Evolutionary conservation across 192 early-diverging fungal genomes (phyloP).

Genomic region (Coemansia umbellata): DNA sequence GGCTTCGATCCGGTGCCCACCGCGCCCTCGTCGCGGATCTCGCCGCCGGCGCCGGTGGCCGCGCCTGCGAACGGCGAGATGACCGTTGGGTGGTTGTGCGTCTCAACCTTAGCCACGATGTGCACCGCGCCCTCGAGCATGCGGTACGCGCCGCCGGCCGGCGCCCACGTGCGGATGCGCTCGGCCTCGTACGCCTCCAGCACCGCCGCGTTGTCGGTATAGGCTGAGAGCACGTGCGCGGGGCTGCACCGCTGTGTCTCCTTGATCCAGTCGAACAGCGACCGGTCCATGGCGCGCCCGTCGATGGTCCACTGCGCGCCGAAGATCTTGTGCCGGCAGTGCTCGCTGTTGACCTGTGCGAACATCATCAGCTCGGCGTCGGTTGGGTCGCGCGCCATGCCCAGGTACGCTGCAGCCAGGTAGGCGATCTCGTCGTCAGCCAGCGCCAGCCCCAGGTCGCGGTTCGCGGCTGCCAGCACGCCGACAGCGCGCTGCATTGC

Average conservation of each 20-base stretch:
- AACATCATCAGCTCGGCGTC: slow-evolving; percentile 99
- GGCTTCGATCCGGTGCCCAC: slow-evolving; percentile 95
- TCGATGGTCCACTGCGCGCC: slow-evolving; percentile 97
- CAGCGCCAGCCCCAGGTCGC: slow-evolving; percentile 87
- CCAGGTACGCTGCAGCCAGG: slow-evolving; percentile 76
- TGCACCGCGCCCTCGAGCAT: slow-evolving; percentile 57
- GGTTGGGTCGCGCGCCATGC: slow-evolving; percentile 82
- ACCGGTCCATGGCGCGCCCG: slow-evolving; percentile 67
- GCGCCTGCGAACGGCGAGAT: slow-evolving; percentile 99
- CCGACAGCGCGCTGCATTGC: slow-evolving; percentile 24
- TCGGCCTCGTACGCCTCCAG: slow-evolving; percentile 52
- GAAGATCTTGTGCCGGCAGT: slow-evolving; percentile 99
- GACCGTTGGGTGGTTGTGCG: slow-evolving; percentile 99
- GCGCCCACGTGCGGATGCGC: slow-evolving; percentile 41
- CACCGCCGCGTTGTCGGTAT: slow-evolving; percentile 98
- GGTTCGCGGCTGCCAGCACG: slow-evolving; percentile 76
- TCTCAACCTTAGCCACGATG: slow-evolving; percentile 96
- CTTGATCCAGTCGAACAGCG: slow-evolving; percentile 95
- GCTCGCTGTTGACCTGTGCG: slow-evolving; percentile 99
- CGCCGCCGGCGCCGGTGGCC: slow-evolving; percentile 97
- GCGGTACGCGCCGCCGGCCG: slow-evolving; percentile 32
- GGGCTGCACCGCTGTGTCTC: slow-evolving; percentile 87
- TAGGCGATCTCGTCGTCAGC: slow-evolving; percentile 97
- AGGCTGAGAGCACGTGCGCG: slow-evolving; percentile 86
- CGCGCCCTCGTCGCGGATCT: slow-evolving; percentile 99